Evolutionary conservation across 495 filamentous ascomycete species (phyloP).

Genomic region (Annulohypoxylon bovei): DNA sequence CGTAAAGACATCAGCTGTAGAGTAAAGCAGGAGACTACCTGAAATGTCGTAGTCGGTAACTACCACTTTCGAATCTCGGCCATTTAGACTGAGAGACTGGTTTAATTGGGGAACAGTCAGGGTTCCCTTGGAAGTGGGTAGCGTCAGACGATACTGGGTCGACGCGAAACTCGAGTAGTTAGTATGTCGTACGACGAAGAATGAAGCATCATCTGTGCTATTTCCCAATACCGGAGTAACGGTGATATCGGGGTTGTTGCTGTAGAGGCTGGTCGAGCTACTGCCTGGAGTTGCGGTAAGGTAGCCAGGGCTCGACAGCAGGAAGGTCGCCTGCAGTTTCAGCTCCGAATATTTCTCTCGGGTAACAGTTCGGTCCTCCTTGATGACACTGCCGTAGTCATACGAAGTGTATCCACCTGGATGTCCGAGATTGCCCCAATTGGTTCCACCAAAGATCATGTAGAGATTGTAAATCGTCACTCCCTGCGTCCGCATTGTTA

Average conservation of each 20-base stretch:
- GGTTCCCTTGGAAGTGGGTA: slow-evolving; percentile 69
- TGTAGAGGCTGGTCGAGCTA: slow-evolving; percentile 46
- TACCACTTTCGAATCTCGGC: slow-evolving; percentile 77
- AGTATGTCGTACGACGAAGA: slow-evolving; percentile 72
- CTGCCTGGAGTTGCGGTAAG: slow-evolving; percentile 62
- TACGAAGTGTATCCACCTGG: slow-evolving; percentile 79
- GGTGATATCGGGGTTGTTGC: slow-evolving; percentile 63
- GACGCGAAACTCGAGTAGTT: slow-evolving; percentile 66
- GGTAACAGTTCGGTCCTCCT: slow-evolving; percentile 69
- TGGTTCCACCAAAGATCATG: slow-evolving; percentile 77
- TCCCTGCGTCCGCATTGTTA: slow-evolving; percentile 32
- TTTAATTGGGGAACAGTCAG: slow-evolving; percentile 72
- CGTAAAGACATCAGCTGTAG: slow-evolving; percentile 79
- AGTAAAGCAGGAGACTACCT: slow-evolving; percentile 73
- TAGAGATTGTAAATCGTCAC: slow-evolving; percentile 50
- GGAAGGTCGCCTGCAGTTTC: slow-evolving; percentile 78
- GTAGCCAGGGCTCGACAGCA: slow-evolving; percentile 74
- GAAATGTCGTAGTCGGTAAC: slow-evolving; percentile 78
- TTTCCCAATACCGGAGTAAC: slow-evolving; percentile 66
- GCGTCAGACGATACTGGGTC: slow-evolving; percentile 67
- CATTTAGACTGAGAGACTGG: slow-evolving; percentile 69
- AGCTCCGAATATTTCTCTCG: slow-evolving; percentile 83
- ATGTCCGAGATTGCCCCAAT: slow-evolving; percentile 85
- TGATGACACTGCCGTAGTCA: slow-evolving; percentile 74
- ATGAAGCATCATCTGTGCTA: slow-evolving; percentile 61